Percentiles rank a stretch among this genome's conserved stretches.
These are phyloP conservation scores for Cylindrotheca fusiformis DNA, from an alignment of 108 stramenopile species.

Conservation along the genomic window DNA sequence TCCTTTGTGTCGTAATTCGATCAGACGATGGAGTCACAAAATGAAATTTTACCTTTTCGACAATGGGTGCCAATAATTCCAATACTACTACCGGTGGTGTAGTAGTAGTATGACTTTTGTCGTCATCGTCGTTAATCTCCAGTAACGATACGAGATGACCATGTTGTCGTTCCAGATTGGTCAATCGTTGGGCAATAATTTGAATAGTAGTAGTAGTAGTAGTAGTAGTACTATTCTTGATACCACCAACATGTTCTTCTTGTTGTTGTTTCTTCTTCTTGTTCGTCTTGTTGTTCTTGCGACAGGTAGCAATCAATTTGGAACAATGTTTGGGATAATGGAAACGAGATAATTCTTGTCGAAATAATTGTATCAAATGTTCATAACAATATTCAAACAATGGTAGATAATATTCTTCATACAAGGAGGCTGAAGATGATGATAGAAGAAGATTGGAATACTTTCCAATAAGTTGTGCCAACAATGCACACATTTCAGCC, in stretches of 20 bases:
- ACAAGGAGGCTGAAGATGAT: background rate
- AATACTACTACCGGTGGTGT: conserved; percentile 5
- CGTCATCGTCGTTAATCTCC: too few species aligned
- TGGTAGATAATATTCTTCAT: background rate
- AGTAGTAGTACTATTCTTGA: too few species aligned
- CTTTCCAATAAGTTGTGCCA: background rate
- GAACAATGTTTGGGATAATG: background rate
- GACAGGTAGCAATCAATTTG: too few species aligned
- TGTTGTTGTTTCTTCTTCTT: too few species aligned
- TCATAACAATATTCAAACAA: background rate
- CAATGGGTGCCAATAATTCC: conserved; percentile 22
- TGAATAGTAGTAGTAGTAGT: too few species aligned
- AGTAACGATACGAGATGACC: too few species aligned
- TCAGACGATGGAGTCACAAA: conserved; percentile 57
- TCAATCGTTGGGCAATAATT: too few species aligned
- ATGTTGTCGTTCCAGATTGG: too few species aligned
- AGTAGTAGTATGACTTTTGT: too few species aligned
- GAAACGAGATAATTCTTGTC: background rate
- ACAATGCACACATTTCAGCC: background rate
- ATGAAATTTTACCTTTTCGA: conserved; percentile 46
- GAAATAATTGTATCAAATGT: background rate
- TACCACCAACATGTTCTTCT: too few species aligned
- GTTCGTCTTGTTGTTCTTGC: background rate
- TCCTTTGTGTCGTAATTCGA: conserved; percentile 42
- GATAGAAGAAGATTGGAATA: background rate